Conservation (phyloP, 805 yeast genomes). For the Saturnispora zaruensis region DNA sequence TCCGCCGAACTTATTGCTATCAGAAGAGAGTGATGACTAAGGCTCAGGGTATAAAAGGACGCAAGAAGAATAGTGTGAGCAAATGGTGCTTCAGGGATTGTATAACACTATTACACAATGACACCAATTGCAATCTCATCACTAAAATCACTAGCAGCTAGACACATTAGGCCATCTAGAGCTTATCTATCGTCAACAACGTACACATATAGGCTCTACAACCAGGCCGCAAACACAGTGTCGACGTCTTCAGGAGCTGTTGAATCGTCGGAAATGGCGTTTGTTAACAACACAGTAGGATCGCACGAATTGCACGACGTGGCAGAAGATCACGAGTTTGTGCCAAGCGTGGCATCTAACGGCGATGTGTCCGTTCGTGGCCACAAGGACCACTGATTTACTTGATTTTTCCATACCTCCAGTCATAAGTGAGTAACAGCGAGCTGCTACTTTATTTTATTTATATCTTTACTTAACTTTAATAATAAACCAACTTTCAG, state of each 20-base stretch:
- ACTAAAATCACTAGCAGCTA: conserved; percentile 23
- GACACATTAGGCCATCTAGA: conserved; percentile 15
- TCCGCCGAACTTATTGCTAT: neutral
- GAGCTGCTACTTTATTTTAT: neutral
- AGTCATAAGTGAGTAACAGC: neutral
- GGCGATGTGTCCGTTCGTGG: conserved; percentile 23
- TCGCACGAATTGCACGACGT: conserved; percentile 1
- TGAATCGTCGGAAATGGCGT: conserved; percentile 23
- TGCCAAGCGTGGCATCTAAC: conserved; percentile 26
- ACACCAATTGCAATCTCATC: conserved; percentile 23
- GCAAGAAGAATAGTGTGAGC: too few species aligned
- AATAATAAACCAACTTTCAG: too few species aligned
- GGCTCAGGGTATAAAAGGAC: neutral
- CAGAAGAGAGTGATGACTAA: neutral
- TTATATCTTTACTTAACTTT: neutral
- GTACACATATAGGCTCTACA: conserved; percentile 13
- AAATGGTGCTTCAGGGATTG: too few species aligned
- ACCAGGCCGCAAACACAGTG: conserved; percentile 16
- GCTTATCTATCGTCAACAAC: conserved; percentile 5
- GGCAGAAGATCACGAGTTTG: conserved; percentile 20
- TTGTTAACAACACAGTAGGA: conserved; percentile 19
- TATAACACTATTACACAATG: conserved; percentile 11
- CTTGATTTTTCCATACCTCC: neutral
- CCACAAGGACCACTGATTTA: conserved; percentile 14
- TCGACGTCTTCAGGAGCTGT: conserved; percentile 28